Evolutionary conservation across 148 eudicot species (phyloP).

Genomic region (Hydrangea macrophylla): DNA sequence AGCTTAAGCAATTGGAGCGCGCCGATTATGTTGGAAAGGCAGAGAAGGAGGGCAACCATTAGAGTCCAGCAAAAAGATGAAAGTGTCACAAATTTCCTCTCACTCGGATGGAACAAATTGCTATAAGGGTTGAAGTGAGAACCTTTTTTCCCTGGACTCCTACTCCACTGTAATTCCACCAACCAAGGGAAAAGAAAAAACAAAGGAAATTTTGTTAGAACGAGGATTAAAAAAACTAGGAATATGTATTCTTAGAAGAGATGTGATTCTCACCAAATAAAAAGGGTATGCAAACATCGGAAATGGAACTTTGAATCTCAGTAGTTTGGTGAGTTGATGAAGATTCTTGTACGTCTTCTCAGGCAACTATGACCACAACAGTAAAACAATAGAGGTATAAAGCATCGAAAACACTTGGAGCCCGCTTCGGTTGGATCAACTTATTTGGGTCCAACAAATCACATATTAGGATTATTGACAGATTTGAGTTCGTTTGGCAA

Average conservation of each 20-base stretch:
- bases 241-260: no score
- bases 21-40: slow-evolving; percentile 29
- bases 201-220: neutral
- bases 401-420: no score
- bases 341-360: slow-evolving; percentile 41
- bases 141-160: slow-evolving; percentile 52
- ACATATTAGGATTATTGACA: no score
- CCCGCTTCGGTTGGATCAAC: no score
- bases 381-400: neutral
- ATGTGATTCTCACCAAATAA: slow-evolving; percentile 31
- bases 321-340: slow-evolving; percentile 34
- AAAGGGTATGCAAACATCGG: slow-evolving; percentile 47
- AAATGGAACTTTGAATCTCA: slow-evolving; percentile 49
- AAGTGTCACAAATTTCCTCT: slow-evolving; percentile 34
- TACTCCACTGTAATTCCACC: slow-evolving; percentile 29
- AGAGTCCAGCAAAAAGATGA: slow-evolving; percentile 47
- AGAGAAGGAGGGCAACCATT: slow-evolving; percentile 38
- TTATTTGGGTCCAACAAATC: no score
- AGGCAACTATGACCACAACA: slow-evolving; percentile 27
- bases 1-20: slow-evolving; percentile 26
- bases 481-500: no score
- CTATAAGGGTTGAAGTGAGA: slow-evolving; percentile 58
- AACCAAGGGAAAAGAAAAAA: neutral
- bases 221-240: neutral
- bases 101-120: slow-evolving; percentile 37